Base-by-base conservation (phyloP, 2,329 filamentous ascomycete genomes). In the Trichoderma koningiopsis region DNA sequence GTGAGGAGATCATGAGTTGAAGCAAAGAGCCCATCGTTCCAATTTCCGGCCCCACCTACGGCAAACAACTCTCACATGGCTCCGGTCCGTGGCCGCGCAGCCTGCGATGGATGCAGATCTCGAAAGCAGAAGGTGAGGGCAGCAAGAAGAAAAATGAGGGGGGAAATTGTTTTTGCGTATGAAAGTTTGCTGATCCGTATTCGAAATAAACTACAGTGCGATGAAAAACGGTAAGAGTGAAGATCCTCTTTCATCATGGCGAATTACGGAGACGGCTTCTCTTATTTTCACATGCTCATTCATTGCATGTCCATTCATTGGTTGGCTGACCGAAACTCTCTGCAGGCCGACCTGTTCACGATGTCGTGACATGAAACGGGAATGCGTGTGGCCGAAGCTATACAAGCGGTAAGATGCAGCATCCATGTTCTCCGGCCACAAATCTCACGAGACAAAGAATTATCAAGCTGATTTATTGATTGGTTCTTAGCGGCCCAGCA, bases 41-140 rank as follows among this genome's bases (percentile, higher is more conserved):
- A 59, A 24, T 31, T 37, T 67, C 43, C 63, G 63, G 63, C 63
- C 63, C 63, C 63, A 67, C 63, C 33, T 59, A 57, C 63, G 63
- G 63, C n/a, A 49, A 49, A 67, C 33, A 22, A 67, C 55, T 66
- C 63, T 52, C 35, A 67, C n/a, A 43, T 67, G 63, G 63, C 63
- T 67, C 63, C 63, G 63, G 63, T 67, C 63, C 63, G 63, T 67
- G 63, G 63, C 63, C 63, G 63, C 63, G 63, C 63, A 67, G 63
- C 63, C 63, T 67, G 63, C 63, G 63, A 67, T 24, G 63, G 63
- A n/a, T 67, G 63, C 16, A 67, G 63, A 59, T 67, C 63, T 67
- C 55, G 63, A 33, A 67, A 67, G 63, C 63, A 67, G 40, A 67
- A 67, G 63, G 63, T 67, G 55, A 67, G 63, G 63, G 52, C 19